These are phyloP conservation scores for Hanseniaspora jakobsenii DNA, from an alignment of 805 yeast genomes.

Conservation along the genomic window DNA sequence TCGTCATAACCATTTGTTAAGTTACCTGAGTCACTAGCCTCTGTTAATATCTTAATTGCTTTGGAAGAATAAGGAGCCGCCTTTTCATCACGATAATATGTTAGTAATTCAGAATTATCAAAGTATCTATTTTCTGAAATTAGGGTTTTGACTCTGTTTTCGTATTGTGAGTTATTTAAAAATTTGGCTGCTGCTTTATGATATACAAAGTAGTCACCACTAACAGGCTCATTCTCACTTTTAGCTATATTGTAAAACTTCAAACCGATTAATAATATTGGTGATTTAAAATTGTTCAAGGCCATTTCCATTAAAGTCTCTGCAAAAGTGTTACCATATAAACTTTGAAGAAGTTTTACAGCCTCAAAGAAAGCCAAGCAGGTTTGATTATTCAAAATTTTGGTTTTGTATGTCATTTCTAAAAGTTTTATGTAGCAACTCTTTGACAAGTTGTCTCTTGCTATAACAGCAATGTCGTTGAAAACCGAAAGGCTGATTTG, in stretches of 20 bases:
- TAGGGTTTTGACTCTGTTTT: constrained; percentile 19
- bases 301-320: constrained; percentile 20
- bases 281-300: constrained; percentile 23
- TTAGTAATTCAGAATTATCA: constrained; percentile 24
- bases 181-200: constrained; percentile 25
- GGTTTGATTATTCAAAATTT: constrained; percentile 2
- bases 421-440: neutral
- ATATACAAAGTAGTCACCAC: constrained; percentile 23
- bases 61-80: constrained; percentile 24
- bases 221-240: constrained; percentile 17
- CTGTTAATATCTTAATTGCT: constrained; percentile 24
- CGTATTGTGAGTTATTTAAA: constrained; percentile 23
- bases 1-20: too few species aligned
- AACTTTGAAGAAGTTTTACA: constrained; percentile 1
- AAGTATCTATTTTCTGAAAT: constrained; percentile 21
- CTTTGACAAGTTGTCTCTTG: constrained; percentile 3
- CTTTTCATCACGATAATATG: constrained; percentile 26
- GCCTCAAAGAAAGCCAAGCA: constrained; percentile 15
- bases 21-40: neutral
- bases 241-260: constrained; percentile 21
- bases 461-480: constrained; percentile 11
- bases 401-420: constrained; percentile 8
- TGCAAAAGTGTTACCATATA: neutral
- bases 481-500: constrained; percentile 6
- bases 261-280: constrained; percentile 27